phyloP scores from a whole-genome alignment of 2,329 filamentous ascomycete genomes.

The Laburnicola sp. region DNA sequence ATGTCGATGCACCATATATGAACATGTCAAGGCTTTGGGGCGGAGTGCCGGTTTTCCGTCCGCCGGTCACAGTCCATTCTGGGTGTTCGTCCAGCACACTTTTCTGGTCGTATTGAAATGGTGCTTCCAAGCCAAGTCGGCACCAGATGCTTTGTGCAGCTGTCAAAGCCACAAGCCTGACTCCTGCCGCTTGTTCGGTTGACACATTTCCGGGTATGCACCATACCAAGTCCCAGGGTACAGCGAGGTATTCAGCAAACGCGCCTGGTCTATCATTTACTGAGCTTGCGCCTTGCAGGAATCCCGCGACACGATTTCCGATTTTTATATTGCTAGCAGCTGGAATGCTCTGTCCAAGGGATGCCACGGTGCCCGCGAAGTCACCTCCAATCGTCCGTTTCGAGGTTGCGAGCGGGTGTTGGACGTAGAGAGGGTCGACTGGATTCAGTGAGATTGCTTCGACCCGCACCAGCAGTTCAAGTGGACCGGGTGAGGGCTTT shows the following conservation, averaged over 20 bases:
- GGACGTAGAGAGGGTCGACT: slow-evolving; percentile 42
- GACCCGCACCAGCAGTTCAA: slow-evolving; percentile 31
- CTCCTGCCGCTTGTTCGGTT: slow-evolving; percentile 44
- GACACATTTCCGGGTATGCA: slow-evolving; percentile 37
- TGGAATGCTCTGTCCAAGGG: slow-evolving; percentile 18
- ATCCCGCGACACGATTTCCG: slow-evolving; percentile 47
- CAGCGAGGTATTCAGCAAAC: slow-evolving; percentile 49
- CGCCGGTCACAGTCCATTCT: slow-evolving; percentile 4
- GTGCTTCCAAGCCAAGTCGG: slow-evolving; percentile 42
- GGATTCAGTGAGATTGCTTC: slow-evolving; percentile 36
- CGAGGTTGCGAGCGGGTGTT: slow-evolving; percentile 39
- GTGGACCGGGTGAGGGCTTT: slow-evolving; percentile 6
- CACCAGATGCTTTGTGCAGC: slow-evolving; percentile 49
- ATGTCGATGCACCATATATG: slow-evolving; percentile 41
- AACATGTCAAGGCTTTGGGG: slow-evolving; percentile 23
- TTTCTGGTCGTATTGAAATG: slow-evolving; percentile 35
- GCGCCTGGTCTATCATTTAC: slow-evolving; percentile 50
- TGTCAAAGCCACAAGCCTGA: slow-evolving; percentile 50
- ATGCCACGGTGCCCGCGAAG: slow-evolving; percentile 45
- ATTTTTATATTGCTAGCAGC: slow-evolving; percentile 10
- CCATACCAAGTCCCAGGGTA: slow-evolving; percentile 47
- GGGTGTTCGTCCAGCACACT: slow-evolving; percentile 16
- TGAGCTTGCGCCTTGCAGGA: slow-evolving; percentile 50
- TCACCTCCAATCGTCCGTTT: slow-evolving; percentile 47
- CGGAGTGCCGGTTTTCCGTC: background rate